Percentiles rank a stretch among this genome's conserved stretches.
phyloP scores from a whole-genome alignment of 1,139 yeast species.

The Pichia norvegensis region DNA sequence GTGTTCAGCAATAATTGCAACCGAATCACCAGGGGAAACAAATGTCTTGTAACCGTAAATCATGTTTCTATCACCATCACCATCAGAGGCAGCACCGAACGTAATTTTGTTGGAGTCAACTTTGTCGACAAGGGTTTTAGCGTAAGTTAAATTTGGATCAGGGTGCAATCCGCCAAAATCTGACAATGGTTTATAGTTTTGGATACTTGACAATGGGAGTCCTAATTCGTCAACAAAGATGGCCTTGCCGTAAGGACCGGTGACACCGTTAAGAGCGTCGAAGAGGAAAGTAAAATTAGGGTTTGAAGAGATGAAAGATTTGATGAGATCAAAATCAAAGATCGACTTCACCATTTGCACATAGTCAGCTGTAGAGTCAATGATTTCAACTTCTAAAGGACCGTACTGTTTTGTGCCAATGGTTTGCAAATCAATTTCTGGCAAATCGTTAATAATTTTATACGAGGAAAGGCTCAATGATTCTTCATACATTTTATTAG shows the following conservation, averaged over 20 bases:
- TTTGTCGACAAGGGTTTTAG: conserved; percentile 73
- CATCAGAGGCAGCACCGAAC: conserved; percentile 97
- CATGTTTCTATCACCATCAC: conserved; percentile 99
- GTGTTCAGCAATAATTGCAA: conserved; percentile 93
- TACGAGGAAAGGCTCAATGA: conserved; percentile 55
- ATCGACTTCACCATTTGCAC: conserved; percentile 73
- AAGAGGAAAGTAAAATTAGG: conserved; percentile 67
- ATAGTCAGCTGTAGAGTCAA: conserved; percentile 76
- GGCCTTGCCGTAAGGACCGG: conserved; percentile 91
- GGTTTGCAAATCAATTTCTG: conserved; percentile 50
- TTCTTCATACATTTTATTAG: conserved; percentile 73
- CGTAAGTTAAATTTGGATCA: conserved; percentile 95
- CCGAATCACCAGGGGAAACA: conserved; percentile 97
- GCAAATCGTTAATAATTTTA: conserved; percentile 48
- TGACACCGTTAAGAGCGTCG: conserved; percentile 91
- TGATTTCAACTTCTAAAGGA: conserved; percentile 62
- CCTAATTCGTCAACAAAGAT: conserved; percentile 83
- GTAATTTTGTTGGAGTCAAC: conserved; percentile 78
- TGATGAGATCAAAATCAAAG: conserved; percentile 82
- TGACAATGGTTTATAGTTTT: conserved; percentile 69
- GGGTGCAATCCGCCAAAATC: conserved; percentile 98
- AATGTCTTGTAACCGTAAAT: conserved; percentile 93
- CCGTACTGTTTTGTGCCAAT: conserved; percentile 47
- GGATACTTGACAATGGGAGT: conserved; percentile 59
- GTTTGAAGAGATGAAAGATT: conserved; percentile 49